phyloP scores from a whole-genome alignment of 2,329 filamentous ascomycete species.

The Colletotrichum chrysophilum region DNA sequence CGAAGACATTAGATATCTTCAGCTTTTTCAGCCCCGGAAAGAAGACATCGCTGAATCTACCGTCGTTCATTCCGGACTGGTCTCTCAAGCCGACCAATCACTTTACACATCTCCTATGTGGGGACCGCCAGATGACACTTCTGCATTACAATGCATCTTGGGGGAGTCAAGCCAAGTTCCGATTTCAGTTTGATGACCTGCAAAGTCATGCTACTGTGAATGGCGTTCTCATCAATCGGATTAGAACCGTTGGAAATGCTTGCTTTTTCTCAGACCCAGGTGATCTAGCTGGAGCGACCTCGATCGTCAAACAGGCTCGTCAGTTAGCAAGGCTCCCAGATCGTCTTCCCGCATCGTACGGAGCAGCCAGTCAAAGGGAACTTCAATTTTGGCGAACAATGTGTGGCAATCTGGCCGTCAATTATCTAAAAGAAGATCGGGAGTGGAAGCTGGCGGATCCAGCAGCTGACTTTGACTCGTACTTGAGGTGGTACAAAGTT shows the following conservation, averaged over 20 bases:
- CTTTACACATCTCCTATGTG: not conserved
- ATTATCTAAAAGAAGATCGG: not conserved
- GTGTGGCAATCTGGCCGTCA: not conserved
- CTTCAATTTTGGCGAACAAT: not conserved
- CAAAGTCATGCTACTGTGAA: not conserved
- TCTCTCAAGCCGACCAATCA: not conserved
- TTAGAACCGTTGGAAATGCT: not conserved
- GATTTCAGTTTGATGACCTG: not conserved
- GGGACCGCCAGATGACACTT: not conserved
- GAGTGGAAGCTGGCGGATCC: not conserved
- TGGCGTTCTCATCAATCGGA: not conserved
- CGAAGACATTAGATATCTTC: not conserved
- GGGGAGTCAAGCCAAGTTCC: not conserved
- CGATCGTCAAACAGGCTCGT: not conserved
- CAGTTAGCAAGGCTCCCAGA: not conserved
- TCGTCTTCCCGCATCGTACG: not conserved
- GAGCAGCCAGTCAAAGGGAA: not conserved
- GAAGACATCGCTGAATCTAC: not conserved
- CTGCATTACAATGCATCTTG: not conserved
- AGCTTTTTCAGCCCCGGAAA: not conserved
- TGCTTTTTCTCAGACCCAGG: not conserved
- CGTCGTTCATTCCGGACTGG: not conserved
- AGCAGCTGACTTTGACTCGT: not conserved
- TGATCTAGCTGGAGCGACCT: not conserved
- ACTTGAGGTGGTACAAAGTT: not conserved